Conservation (phyloP, 192 early-diverging fungal genomes). For the Spizellomyces sp. region DNA sequence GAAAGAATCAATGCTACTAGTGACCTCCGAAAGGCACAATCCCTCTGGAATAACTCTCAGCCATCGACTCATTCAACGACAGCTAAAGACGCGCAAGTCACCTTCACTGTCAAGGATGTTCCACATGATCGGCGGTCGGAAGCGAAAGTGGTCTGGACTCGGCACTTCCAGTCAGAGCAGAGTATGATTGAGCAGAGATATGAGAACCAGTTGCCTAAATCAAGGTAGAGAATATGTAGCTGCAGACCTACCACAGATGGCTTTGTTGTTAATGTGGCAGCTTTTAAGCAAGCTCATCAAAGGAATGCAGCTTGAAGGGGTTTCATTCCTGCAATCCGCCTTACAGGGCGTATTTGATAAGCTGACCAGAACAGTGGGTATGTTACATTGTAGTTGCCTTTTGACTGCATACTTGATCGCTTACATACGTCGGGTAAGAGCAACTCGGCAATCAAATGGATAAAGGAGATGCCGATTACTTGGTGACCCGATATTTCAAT, state of each 20-base stretch:
- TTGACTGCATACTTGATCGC: background rate
- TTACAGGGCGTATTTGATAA: slow-evolving; percentile 12
- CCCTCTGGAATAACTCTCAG: no score
- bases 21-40: no score
- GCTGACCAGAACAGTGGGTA: slow-evolving; percentile 16
- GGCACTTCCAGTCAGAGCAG: background rate
- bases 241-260: background rate
- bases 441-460: background rate
- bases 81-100: no score
- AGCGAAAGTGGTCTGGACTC: slow-evolving; percentile 5
- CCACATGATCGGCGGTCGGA: no score
- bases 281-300: slow-evolving; percentile 19
- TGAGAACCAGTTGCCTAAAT: slow-evolving; percentile 13
- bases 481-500: slow-evolving; percentile 21
- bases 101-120: no score
- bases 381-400: background rate
- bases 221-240: background rate
- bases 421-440: background rate
- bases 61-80: no score
- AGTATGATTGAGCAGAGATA: slow-evolving; percentile 5
- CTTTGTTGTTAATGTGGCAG: background rate
- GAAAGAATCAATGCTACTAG: background rate
- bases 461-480: background rate
- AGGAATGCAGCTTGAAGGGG: slow-evolving; percentile 1
- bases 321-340: slow-evolving; percentile 1